Base-by-base conservation (phyloP, 495 filamentous ascomycete species). In the Pyrenula aspistea region DNA sequence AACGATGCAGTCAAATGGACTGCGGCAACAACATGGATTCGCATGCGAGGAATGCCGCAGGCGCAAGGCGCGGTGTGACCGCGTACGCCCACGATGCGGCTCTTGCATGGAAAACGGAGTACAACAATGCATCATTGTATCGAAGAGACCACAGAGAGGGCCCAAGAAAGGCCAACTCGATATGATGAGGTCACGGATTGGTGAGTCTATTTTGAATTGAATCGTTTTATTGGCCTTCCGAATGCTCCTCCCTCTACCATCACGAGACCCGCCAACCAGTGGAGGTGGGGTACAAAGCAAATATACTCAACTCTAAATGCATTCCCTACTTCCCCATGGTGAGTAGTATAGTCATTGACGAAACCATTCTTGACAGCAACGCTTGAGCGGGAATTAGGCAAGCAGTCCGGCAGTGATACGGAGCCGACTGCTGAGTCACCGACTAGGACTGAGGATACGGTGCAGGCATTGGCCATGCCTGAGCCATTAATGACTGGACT, bases 121-220 rank as follows among this genome's bases (percentile, higher is more conserved):
- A 25, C 59, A 8, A 4, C 59, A 8, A 4, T 82, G 78, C 63
- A 71, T 75, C 51, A 68, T 77, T 25, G 77, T 68, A 62, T 72
- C 72, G 24, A 64, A 70, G 21, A 73, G 75, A 12, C 64, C 69
- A 21, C 68, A 70, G 24, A 63, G 78, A 10, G 78, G 78, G 0
- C 79, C 78, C 0, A 76, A 79, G 55, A 80, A 77, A 54, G 77
- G 78, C n/a, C 73, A 80, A 52, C 65, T 80, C 55, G 73, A 76
- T 25, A 73, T 73, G 0, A 65, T 79, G 42, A 66, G 72, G 53
- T 73, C 66, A 31, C 68, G 73, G 22, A 73, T 80, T 49, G 72
- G 77, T 76, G 57, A 49, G 72, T 10, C 55, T 68, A 67, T 68
- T 20, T 15, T 42, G 8, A 42, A 15, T 15, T 8, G 31, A 4